phyloP scores from a whole-genome alignment of 306 rosid genomes.

The Ormosia emarginata region DNA sequence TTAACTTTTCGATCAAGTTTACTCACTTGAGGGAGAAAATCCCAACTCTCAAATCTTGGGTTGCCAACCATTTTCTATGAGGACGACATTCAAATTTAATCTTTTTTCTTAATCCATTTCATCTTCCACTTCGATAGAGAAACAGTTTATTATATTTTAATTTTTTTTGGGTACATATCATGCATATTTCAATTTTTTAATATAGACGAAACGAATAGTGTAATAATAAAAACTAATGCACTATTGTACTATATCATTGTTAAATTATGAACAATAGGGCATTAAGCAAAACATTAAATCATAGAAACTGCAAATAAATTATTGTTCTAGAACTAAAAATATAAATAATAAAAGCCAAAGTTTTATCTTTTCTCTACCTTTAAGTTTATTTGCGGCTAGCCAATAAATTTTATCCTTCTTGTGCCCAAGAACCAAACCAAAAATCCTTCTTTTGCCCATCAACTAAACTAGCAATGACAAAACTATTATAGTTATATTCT shows the following conservation, averaged over 20 bases:
- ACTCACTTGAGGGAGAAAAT: neutral
- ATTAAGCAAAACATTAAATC: neutral
- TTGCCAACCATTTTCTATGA: neutral
- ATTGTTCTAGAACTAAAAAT: neutral
- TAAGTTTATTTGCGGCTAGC: neutral
- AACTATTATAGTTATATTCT: too few species aligned
- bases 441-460: too few species aligned
- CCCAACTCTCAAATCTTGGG: too few species aligned
- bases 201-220: neutral
- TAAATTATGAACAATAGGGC: neutral
- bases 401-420: neutral
- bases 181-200: too few species aligned
- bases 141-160: neutral
- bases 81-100: neutral
- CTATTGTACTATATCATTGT: neutral
- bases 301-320: neutral
- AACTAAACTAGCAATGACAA: too few species aligned
- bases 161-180: too few species aligned
- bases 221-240: neutral
- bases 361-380: neutral
- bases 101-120: neutral
- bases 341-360: neutral
- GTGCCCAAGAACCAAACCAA: neutral
- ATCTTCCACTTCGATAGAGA: neutral
- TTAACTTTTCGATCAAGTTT: neutral